Evolutionary conservation across 1,284 basidiomycete species (phyloP).

Genomic region (Marasmius sp.): DNA sequence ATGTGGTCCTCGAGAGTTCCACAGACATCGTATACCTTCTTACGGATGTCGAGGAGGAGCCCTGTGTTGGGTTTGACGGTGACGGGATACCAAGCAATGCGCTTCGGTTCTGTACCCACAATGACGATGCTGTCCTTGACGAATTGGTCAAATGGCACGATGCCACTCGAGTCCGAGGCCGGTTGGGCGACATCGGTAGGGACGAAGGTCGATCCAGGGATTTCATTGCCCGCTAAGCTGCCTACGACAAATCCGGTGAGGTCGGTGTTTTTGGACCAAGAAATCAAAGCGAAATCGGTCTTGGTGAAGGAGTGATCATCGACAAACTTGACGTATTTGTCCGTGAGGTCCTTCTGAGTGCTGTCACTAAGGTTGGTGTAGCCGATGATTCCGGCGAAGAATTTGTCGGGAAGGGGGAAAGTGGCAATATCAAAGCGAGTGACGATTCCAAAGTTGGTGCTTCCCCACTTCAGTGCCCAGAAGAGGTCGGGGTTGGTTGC

Average conservation of each 20-base stretch:
- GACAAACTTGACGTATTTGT: not conserved
- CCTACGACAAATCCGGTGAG: not conserved
- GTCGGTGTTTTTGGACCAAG: not conserved
- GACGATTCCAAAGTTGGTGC: conserved; percentile 8
- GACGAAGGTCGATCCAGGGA: not conserved
- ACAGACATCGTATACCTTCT: conserved; percentile 1
- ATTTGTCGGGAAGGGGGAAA: not conserved
- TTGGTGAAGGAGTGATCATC: not conserved
- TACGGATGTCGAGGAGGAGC: conserved; percentile 5
- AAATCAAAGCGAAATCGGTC: not conserved
- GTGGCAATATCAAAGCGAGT: conserved; percentile 3
- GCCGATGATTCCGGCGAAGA: not conserved
- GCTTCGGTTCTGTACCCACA: not conserved
- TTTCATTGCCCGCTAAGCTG: not conserved
- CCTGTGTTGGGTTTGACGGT: conserved; percentile 7
- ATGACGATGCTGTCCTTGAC: not conserved
- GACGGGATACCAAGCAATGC: conserved; percentile 6
- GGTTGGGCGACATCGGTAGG: not conserved
- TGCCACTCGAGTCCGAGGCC: not conserved
- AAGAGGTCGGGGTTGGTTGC: not conserved
- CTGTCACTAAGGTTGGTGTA: not conserved
- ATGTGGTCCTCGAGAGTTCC: not conserved
- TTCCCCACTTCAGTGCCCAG: conserved; percentile 7
- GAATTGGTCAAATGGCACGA: not conserved
- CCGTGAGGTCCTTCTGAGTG: not conserved